Conservation (phyloP, 208 protist species). For the Zelonia costaricensis region DNA sequence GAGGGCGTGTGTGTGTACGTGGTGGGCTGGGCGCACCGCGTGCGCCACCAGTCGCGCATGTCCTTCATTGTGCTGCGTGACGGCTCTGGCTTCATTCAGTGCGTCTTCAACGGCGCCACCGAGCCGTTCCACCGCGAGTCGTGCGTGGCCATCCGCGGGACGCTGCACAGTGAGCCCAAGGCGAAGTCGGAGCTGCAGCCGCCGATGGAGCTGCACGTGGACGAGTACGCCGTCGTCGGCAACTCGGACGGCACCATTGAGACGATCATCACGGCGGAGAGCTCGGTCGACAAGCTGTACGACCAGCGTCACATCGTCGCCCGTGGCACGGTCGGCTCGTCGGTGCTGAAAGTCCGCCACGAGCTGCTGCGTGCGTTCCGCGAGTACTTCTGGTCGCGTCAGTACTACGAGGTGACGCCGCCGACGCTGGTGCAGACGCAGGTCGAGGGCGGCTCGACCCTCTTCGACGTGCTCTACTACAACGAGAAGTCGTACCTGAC, state of each 20-base stretch:
- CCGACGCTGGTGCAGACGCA: constrained; percentile 98
- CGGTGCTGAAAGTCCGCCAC: constrained; percentile 92
- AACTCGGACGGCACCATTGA: constrained; percentile 82
- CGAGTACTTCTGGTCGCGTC: constrained; percentile 93
- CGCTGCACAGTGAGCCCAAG: constrained; percentile 75
- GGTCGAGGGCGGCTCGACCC: constrained; percentile 97
- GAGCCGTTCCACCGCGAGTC: constrained; percentile 88
- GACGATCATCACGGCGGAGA: constrained; percentile 92
- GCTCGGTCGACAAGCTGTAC: constrained; percentile 89
- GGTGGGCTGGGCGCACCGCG: constrained; percentile 95
- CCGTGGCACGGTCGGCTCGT: constrained; percentile 88
- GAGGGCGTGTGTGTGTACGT: constrained; percentile 81
- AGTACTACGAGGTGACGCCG: constrained; percentile 96
- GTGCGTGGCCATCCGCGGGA: constrained; percentile 81
- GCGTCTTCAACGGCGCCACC: constrained; percentile 89
- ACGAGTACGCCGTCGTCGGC: constrained; percentile 89
- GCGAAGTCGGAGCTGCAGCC: constrained; percentile 79
- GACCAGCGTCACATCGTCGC: constrained; percentile 97
- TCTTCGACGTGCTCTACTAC: constrained; percentile 99
- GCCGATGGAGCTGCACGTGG: constrained; percentile 85
- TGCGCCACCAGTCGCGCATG: constrained; percentile 95
- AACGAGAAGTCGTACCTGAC: constrained; percentile 98
- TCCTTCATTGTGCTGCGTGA: constrained; percentile 97
- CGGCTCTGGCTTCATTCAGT: constrained; percentile 95
- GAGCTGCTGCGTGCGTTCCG: constrained; percentile 93